Conservation (phyloP, 2,329 filamentous ascomycete species). For the Alternaria ethzedia region DNA sequence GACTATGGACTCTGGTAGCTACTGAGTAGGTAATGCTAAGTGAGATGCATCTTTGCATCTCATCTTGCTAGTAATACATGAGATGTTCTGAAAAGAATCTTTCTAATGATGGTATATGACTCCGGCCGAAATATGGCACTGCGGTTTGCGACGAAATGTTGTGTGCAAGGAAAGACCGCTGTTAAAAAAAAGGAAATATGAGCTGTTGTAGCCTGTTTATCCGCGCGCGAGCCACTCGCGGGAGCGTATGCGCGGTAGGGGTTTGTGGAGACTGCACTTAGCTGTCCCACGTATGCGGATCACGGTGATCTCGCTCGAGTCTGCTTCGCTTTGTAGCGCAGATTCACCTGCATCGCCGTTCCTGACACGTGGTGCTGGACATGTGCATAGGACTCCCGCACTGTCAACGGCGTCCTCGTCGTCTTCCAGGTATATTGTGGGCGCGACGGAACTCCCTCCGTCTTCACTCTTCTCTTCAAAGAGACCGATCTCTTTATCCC, state of each 20-base stretch:
- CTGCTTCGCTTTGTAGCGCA: not conserved
- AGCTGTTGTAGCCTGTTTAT: not conserved
- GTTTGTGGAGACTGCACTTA: not conserved
- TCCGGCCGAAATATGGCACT: not conserved
- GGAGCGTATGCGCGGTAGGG: not conserved
- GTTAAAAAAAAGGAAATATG: not conserved
- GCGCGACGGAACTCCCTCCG: not conserved
- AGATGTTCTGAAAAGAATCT: not conserved
- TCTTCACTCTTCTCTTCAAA: not conserved
- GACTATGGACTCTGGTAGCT: not conserved
- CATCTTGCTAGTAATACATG: not conserved
- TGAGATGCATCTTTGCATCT: not conserved
- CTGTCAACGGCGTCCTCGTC: not conserved
- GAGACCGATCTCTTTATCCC: not conserved
- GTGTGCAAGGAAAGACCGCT: not conserved
- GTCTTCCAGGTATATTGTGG: not conserved
- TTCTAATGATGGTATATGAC: conserved; percentile 1
- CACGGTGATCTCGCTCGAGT: conserved; percentile 1
- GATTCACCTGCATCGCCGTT: not conserved
- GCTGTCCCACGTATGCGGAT: not conserved
- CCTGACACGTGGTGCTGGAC: not conserved
- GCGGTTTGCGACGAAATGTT: not conserved
- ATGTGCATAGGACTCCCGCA: not conserved
- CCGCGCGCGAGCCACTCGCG: not conserved
- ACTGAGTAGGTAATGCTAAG: not conserved